Evolutionary conservation across 306 rosid species (phyloP).

Genomic region (Acacia confusa): DNA sequence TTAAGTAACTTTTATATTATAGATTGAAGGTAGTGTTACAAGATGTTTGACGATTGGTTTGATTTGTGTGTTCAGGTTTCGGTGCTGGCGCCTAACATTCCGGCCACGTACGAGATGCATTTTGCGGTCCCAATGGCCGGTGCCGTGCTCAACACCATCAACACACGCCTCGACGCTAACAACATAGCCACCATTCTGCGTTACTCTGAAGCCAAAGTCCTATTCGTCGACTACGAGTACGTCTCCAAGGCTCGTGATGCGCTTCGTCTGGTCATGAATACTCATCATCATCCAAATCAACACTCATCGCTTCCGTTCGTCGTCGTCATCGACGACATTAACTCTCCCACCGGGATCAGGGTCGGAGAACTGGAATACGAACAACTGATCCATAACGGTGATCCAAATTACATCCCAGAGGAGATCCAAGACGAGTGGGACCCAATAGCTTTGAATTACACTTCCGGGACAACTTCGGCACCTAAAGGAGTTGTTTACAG

Average conservation of each 20-base stretch:
- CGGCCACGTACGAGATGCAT: slow-evolving; percentile 84
- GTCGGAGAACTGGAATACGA: slow-evolving; percentile 63
- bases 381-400: slow-evolving; percentile 41
- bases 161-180: slow-evolving; percentile 62
- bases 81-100: slow-evolving; percentile 70
- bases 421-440: slow-evolving; percentile 55
- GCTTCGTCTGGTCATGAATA: slow-evolving; percentile 29
- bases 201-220: slow-evolving; percentile 60
- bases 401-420: slow-evolving; percentile 14
- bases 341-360: slow-evolving; percentile 47
- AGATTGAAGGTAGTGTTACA: too few relatives aligned
- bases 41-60: not conserved
- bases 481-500: slow-evolving; percentile 77
- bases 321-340: slow-evolving; percentile 62
- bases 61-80: slow-evolving; percentile 46
- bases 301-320: slow-evolving; percentile 41
- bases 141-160: slow-evolving; percentile 63
- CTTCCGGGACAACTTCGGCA: slow-evolving; percentile 70
- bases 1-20: too few relatives aligned
- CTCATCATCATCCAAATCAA: not conserved
- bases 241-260: slow-evolving; percentile 48
- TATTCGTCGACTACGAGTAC: slow-evolving; percentile 61
- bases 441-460: slow-evolving; percentile 62
- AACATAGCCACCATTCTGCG: slow-evolving; percentile 63
- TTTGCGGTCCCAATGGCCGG: slow-evolving; percentile 80